These are phyloP conservation scores for Tetrapisispora phaffii DNA, from an alignment of 805 yeast species.

Conservation along the genomic window DNA sequence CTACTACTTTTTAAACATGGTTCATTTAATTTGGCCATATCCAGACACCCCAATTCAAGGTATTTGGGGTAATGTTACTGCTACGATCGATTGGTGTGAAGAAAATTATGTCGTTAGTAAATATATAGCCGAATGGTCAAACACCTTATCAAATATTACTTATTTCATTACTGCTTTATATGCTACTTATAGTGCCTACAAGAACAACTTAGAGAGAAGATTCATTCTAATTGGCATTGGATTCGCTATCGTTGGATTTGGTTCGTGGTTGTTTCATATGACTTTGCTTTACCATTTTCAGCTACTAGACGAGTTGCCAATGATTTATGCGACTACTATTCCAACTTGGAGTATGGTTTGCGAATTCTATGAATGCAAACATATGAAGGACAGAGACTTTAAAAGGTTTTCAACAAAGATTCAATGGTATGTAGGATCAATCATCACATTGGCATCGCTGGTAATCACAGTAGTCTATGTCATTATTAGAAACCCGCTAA, in stretches of 20 bases:
- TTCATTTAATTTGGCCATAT: constrained; percentile 31
- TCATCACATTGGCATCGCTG: constrained; percentile 45
- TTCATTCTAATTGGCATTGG: constrained; percentile 68
- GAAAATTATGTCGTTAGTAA: constrained; percentile 84
- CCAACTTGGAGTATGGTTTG: constrained; percentile 82
- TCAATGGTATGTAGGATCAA: constrained; percentile 30
- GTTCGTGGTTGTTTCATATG: constrained; percentile 95
- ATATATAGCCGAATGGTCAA: constrained; percentile 84
- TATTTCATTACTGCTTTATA: constrained; percentile 50
- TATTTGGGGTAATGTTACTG: constrained; percentile 75
- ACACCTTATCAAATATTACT: constrained; percentile 66
- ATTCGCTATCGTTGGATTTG: constrained; percentile 82
- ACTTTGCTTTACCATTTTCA: constrained; percentile 84
- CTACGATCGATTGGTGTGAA: constrained; percentile 99
- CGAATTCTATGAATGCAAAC: constrained; percentile 28
- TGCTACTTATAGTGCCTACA: constrained; percentile 51
- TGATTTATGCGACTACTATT: constrained; percentile 95
- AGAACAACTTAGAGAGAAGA: constrained; percentile 55
- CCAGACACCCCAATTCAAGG: constrained; percentile 49
- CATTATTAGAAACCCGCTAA: constrained; percentile 66
- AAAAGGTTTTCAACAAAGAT: not conserved
- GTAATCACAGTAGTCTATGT: constrained; percentile 63
- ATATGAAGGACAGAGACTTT: not conserved
- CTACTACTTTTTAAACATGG: not conserved
- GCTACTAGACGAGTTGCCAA: constrained; percentile 88